Evolutionary conservation across 164 flowering plant genomes (phyloP).

Genomic region (Amborella trichopoda): DNA sequence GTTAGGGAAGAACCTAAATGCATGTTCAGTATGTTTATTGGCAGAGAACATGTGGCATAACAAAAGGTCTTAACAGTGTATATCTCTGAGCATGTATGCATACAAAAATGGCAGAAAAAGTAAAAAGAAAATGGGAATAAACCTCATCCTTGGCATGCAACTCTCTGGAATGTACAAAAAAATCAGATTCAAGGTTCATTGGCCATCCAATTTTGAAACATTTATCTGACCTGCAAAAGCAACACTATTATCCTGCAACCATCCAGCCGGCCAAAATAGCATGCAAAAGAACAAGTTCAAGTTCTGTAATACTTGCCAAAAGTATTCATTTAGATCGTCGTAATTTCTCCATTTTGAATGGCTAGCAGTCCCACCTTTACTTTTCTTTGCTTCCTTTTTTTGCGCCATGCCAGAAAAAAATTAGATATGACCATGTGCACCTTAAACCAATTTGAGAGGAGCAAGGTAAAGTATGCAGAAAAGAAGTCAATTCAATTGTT

Average conservation of each 20-base stretch:
- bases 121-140: neutral
- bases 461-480: no score
- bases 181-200: slow-evolving; percentile 53
- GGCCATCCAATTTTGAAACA: slow-evolving; percentile 86
- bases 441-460: no score
- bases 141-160: slow-evolving; percentile 15
- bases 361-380: slow-evolving; percentile 77
- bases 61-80: no score
- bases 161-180: slow-evolving; percentile 61
- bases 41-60: no score
- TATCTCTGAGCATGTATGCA: no score
- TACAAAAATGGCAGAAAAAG: no score
- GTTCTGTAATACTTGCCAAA: slow-evolving; percentile 75
- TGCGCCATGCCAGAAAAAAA: neutral
- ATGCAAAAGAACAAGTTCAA: no score
- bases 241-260: no score
- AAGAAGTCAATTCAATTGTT: neutral
- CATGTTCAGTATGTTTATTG: no score
- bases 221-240: slow-evolving; percentile 46
- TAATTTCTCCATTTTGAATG: slow-evolving; percentile 97
- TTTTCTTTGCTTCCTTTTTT: slow-evolving; percentile 91
- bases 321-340: slow-evolving; percentile 97
- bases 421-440: neutral
- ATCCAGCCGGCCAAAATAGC: no score
- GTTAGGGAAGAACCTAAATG: no score